phyloP scores from a whole-genome alignment of 352 stramenopile species.

The Pythium plurisporium region DNA sequence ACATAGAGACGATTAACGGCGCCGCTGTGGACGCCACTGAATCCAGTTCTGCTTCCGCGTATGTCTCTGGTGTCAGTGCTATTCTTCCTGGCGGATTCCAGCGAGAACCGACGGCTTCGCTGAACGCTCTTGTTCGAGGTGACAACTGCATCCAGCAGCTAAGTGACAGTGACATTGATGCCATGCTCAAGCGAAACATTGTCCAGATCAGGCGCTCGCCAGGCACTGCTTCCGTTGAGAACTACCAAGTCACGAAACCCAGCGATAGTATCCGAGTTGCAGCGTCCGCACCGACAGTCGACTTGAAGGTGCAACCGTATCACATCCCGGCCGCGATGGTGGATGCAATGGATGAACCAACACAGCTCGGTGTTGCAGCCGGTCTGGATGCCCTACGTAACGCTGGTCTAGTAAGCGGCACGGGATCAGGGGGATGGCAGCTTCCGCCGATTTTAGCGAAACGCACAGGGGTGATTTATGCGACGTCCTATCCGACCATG shows the following conservation, averaged over 20 bases:
- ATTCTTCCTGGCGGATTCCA: constrained; percentile 77
- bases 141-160: constrained; percentile 89
- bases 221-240: constrained; percentile 38
- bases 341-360: constrained; percentile 93
- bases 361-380: constrained; percentile 92
- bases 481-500: constrained; percentile 94
- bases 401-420: constrained; percentile 74
- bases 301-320: constrained; percentile 62
- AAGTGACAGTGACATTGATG: constrained; percentile 52
- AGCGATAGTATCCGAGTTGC: constrained; percentile 88
- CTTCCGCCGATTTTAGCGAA: constrained; percentile 50
- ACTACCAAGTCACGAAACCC: constrained; percentile 33
- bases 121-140: constrained; percentile 87
- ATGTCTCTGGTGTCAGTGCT: constrained; percentile 91
- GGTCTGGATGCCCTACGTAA: constrained; percentile 93
- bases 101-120: constrained; percentile 47
- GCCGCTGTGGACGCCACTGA: neutral
- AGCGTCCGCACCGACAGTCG: constrained; percentile 70
- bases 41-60: constrained; percentile 33
- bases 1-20: constrained; percentile 3
- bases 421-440: no score
- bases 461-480: constrained; percentile 93
- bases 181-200: constrained; percentile 93
- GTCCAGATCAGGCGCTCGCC: constrained; percentile 77
- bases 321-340: constrained; percentile 86